Conservation (phyloP, 192 early-diverging fungal species). For the Rhizophagus clarus region DNA sequence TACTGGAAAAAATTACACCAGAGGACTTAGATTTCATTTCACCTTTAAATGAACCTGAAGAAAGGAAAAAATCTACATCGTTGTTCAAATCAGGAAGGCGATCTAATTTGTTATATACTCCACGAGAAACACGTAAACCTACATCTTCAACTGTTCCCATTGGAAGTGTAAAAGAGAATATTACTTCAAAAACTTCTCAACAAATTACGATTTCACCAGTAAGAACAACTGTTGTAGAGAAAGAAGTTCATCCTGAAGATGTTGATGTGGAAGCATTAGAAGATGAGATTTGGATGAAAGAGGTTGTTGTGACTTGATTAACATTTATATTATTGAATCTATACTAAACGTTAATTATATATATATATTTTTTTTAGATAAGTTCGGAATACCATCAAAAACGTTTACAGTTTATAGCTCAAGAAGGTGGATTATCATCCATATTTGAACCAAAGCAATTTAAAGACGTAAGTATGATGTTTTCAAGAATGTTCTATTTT, state of each 20-base stretch:
- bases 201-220: not conserved
- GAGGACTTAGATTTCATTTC: not conserved
- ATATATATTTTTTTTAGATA: conserved; percentile 2
- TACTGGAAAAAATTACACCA: not conserved
- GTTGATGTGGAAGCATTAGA: conserved; percentile 5
- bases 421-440: conserved; percentile 2
- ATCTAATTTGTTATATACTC: not conserved
- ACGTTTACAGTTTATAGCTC: conserved; percentile 2
- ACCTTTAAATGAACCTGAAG: not conserved
- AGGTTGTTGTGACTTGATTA: not conserved
- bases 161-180: not conserved
- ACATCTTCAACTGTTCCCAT: not conserved
- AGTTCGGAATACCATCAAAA: conserved; percentile 21
- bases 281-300: conserved; percentile 22
- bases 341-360: not conserved
- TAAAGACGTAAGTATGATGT: not conserved
- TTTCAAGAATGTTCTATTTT: not conserved
- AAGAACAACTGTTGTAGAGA: not conserved
- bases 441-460: not conserved
- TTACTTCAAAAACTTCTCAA: not conserved
- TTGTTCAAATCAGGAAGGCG: not conserved
- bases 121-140: not conserved
- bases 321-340: no score
- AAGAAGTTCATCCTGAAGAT: not conserved
- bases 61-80: not conserved